These are phyloP conservation scores for Anethum foeniculum DNA, from an alignment of 140 eudicot species.

Conservation along the genomic window DNA sequence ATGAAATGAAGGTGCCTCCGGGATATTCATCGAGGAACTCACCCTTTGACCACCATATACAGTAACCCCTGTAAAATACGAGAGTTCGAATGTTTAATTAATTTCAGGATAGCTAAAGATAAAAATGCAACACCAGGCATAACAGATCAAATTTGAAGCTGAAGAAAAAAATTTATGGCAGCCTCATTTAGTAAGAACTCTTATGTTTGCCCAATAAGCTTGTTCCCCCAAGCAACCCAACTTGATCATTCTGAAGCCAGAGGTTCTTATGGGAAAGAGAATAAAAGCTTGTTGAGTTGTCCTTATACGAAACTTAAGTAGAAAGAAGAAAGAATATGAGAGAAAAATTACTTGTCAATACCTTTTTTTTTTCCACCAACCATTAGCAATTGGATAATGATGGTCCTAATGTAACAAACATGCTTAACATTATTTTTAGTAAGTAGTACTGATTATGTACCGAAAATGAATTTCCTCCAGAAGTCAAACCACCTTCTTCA, in stretches of 20 bases:
- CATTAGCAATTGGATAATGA: no score
- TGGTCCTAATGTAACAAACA: no score
- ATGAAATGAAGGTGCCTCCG: conserved; percentile 72
- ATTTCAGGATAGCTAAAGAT: background rate
- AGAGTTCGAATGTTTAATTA: background rate
- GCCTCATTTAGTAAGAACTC: background rate
- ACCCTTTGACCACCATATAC: conserved; percentile 87
- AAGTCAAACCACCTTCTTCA: no score
- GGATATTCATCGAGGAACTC: conserved; percentile 50
- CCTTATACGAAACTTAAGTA: background rate
- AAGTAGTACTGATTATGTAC: no score
- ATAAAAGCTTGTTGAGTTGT: background rate
- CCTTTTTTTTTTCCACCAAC: no score
- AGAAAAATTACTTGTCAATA: no score
- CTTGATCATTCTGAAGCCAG: background rate
- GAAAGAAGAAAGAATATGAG: background rate
- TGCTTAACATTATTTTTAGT: no score
- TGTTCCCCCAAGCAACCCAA: background rate
- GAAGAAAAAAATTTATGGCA: background rate
- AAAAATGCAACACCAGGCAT: background rate
- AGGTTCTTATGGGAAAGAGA: background rate
- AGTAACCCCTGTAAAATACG: conserved; percentile 63
- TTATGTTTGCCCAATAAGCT: background rate
- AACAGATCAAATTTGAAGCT: background rate
- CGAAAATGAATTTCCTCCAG: no score